Evolutionary conservation across 2,329 filamentous ascomycete species (phyloP), one percentile per base, ranked within the genome.

Genomic region (Colletotrichum destructivum): DNA sequence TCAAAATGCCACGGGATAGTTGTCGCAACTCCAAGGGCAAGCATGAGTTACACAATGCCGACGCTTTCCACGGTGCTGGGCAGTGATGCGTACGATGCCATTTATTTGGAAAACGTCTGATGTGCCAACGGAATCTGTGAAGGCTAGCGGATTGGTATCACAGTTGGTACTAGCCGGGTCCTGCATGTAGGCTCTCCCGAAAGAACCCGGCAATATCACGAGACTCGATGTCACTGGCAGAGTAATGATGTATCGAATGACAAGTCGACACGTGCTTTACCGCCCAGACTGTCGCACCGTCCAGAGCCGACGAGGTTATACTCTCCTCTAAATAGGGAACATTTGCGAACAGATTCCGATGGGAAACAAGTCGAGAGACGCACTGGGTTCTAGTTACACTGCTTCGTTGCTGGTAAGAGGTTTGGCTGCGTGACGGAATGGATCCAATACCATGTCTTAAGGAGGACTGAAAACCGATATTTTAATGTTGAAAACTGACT

Each of bases 71-170:
- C 23, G 11, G 31, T 26, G 42, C 57, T 46, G 46, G 31, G 62
- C n/a, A 26, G 15, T n/a, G n/a, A 16, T 15, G 42, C 38, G 5
- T 54, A 23, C 18, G 6, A 44, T 26, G 46, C 18, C 18, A 13
- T 18, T 11, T 21, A 13, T 26, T 44, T 71, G 57, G 55, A 23
- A 65, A 26, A 2, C 26, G 44, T 38, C 44, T 71, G 68, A 68
- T 68, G 35, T 11, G 12, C 64, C 68, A 42, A 62, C 63, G 31
- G 56, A 44, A 68, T 68, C 68, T 62, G 35, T 26, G 44, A 40
- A 44, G n/a, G 16, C 3, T n/a, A 31, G 16, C 23, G 26, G 18
- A 44, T 13, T 18, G 7, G 6, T 9, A 6, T 16, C 23, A 15
- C 15, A 21, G 26, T 60, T 46, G 11, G 18, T 21, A 11, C 42